Evolutionary conservation across 2,329 filamentous ascomycete genomes (phyloP).

Genomic region (Rhinocladiella mackenziei): DNA sequence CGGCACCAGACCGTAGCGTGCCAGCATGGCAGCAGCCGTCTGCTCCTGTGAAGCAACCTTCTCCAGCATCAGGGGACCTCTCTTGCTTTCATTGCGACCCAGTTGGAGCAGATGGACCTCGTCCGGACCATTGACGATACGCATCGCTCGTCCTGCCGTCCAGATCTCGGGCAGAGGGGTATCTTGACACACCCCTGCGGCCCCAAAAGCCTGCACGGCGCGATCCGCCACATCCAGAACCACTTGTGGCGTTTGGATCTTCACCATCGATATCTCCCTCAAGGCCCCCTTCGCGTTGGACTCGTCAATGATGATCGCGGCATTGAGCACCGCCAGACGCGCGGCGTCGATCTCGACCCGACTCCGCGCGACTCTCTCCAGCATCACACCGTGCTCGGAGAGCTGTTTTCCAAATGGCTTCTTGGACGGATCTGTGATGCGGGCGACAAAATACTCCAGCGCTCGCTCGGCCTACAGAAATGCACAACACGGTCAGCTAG

Average conservation of each 20-base stretch:
- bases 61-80: conserved; percentile 35
- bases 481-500: no score
- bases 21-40: conserved; percentile 24
- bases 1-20: conserved; percentile 25
- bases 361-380: conserved; percentile 89
- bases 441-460: conserved; percentile 89
- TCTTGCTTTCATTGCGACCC: conserved; percentile 54
- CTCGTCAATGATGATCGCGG: conserved; percentile 90
- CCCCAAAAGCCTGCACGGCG: conserved; percentile 88
- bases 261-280: conserved; percentile 91
- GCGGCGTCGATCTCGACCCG: conserved; percentile 92
- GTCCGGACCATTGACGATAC: conserved; percentile 89
- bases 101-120: conserved; percentile 75
- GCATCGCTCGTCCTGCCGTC: conserved; percentile 81
- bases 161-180: conserved; percentile 70
- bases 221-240: conserved; percentile 86
- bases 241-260: conserved; percentile 80
- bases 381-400: conserved; percentile 84
- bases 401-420: conserved; percentile 87
- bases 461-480: conserved; percentile 73
- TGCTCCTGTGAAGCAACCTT: conserved; percentile 26
- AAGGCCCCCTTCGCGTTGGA: conserved; percentile 83
- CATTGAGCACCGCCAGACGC: conserved; percentile 85
- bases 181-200: conserved; percentile 86
- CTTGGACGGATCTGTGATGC: conserved; percentile 88